Evolutionary conservation across 2,329 filamentous ascomycete species (phyloP), one percentile per base, ranked within the genome.

Genomic region (Penicillium italicum): DNA sequence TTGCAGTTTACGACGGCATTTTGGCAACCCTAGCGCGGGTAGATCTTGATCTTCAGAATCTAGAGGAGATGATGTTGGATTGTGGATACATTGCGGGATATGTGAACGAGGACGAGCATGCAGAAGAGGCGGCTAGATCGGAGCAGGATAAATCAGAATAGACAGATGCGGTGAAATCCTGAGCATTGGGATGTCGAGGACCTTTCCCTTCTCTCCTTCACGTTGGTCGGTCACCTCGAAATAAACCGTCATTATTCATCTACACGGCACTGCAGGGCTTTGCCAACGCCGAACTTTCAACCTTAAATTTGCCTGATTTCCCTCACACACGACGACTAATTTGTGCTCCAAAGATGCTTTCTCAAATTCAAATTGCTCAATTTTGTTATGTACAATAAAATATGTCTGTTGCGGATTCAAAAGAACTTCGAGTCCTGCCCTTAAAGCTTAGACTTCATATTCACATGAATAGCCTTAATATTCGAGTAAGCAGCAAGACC

Each of bases 401-500:
- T 41, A 30, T 5, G 7, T 4, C 12, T 10, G 26, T n/a, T 8
- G 16, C 3, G 18, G 9, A 14, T 26, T 37, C 2, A 9, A 31
- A 46, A 11, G 5, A 18, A 11, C 26, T n/a, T 14, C 5, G 2
- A 22, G 24, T 22, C 5, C 1, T 18, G 12, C 10, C 14, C 16
- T 63, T 40, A 71, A 52, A 72, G 60, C 58, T 66, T 72, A 16
- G 65, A 61, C 24, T 66, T 70, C 66, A 72, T 61, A 44, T 72
- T 72, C 12, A 72, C 67, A 62, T 71, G 69, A 16, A 72, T 58
- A 31, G 67, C 66, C 57, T 72, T 71, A 4, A 63, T 61, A 33
- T 43, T 63, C 2, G 64, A 65, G 43, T 82, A 83, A n/a, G 78
- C 77, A 46, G 80, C 78, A 57, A 83, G 63, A 1, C 79, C 80